phyloP scores from a whole-genome alignment of 2,329 filamentous ascomycete species.

The Aspergillus latus region DNA sequence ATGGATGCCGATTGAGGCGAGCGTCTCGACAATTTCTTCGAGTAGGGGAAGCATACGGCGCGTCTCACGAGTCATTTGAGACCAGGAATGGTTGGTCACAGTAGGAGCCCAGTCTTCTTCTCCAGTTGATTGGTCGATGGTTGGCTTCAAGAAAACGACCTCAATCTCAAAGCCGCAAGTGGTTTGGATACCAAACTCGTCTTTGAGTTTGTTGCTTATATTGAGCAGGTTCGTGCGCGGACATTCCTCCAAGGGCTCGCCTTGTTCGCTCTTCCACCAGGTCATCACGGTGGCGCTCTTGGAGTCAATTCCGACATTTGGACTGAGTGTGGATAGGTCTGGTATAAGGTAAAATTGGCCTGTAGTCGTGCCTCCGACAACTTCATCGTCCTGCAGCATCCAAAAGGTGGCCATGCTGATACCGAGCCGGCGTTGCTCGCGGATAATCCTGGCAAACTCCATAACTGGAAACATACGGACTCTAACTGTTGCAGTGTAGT shows the following conservation, averaged over 20 bases:
- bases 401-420: conserved; percentile 66
- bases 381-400: conserved; percentile 65
- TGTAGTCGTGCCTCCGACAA: conserved; percentile 55
- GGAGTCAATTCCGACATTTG: conserved; percentile 56
- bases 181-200: conserved; percentile 58
- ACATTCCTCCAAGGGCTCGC: conserved; percentile 56
- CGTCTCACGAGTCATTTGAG: conserved; percentile 62
- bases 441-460: conserved; percentile 52
- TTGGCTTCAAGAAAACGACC: conserved; percentile 65
- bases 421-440: conserved; percentile 53
- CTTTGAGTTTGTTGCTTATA: conserved; percentile 54
- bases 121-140: conserved; percentile 30
- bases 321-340: conserved; percentile 62
- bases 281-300: conserved; percentile 65
- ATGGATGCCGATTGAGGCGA: conserved; percentile 63
- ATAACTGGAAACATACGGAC: conserved; percentile 67
- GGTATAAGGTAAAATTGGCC: conserved; percentile 68
- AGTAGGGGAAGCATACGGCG: conserved; percentile 59
- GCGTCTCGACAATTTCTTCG: conserved; percentile 62
- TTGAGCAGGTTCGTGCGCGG: conserved; percentile 64
- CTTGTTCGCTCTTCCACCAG: conserved; percentile 62
- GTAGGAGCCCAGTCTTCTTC: conserved; percentile 44
- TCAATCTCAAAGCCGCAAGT: conserved; percentile 80
- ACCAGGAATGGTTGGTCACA: conserved; percentile 70
- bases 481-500: conserved; percentile 70